Percentiles rank a stretch among this genome's conserved stretches.
These are phyloP conservation scores for Bassia scoparia DNA, from an alignment of 148 eudicot species.

Conservation along the genomic window DNA sequence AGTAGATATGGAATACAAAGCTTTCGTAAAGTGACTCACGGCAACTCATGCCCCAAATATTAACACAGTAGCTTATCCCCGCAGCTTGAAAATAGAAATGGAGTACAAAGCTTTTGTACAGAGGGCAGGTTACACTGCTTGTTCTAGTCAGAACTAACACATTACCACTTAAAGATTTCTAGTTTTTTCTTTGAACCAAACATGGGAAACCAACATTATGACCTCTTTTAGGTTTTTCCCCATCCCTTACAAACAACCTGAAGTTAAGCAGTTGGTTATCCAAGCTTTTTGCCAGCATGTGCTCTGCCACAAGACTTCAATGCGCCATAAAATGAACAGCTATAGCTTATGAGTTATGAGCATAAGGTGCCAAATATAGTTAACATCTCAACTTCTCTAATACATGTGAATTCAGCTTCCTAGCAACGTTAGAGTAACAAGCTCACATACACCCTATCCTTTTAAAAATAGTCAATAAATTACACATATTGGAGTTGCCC, in stretches of 20 bases:
- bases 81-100: too few relatives aligned
- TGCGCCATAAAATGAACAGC: neutral
- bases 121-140: too few relatives aligned
- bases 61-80: neutral
- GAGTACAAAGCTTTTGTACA: too few relatives aligned
- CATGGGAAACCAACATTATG: neutral
- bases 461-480: neutral
- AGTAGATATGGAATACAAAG: too few relatives aligned
- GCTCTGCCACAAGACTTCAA: neutral
- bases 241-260: neutral
- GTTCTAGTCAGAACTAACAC: neutral
- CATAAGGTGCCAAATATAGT: neutral
- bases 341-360: neutral
- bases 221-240: neutral
- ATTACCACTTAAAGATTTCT: neutral
- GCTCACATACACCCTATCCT: neutral
- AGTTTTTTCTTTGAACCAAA: neutral
- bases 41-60: neutral
- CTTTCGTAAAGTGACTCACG: too few relatives aligned
- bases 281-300: neutral
- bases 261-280: neutral
- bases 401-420: too few relatives aligned
- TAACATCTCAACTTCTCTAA: neutral
- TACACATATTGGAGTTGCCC: constrained; percentile 1
- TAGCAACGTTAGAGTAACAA: too few relatives aligned